Evolutionary conservation across 1,139 yeast species (phyloP), one percentile per base, ranked within the genome.

Genomic region (Diutina pseudorugosa): DNA sequence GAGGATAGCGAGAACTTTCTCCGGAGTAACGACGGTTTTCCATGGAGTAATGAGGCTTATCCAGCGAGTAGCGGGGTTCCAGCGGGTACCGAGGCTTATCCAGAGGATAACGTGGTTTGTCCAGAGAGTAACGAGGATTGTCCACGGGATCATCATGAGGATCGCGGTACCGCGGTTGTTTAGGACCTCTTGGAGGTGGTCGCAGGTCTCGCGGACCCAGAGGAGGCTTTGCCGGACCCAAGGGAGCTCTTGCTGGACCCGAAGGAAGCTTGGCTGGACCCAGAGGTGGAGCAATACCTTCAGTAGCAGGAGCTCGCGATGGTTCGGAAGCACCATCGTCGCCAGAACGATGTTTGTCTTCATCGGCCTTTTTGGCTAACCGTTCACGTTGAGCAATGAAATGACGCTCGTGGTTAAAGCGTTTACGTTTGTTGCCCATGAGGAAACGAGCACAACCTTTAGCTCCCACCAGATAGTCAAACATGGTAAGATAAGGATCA

Each of bases 381-480:
- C 36, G n/a, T 6, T 25, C 30, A 2, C 16, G 14, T 11, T 45
- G 36, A 6, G 30, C 49, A 16, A 45, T 25, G 19, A 23, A 19
- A 20, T 45, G 49, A 5, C 49, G 49, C 55, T 57, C 58, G 14
- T 53, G 55, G 45, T 67, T 65, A 53, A 72, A 76, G 56, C 79
- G 72, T 57, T 70, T 70, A 62, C 74, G 70, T 60, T 70, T 80
- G 58, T 72, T 75, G 6, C 78, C 73, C 57, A 78, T 64, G 70
- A 81, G 80, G 62, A 80, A 82, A 57, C 87, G 66, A 43, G 80
- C 73, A 47, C 78, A 62, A 0, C 83, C 82, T 55, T 68, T 71
- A 14, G 69, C 66, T 18, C 75, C 73, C 2, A 73, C 67, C 19
- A 73, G 65, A 52, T 70, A 72, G 57, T 78, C 77, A 71, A 80